A percentile compares a stretch with the other conserved stretches of the same genome.
Evolutionary conservation across 2,329 filamentous ascomycete genomes (phyloP).

Genomic region (Phyllosticta paracitricarpa): DNA sequence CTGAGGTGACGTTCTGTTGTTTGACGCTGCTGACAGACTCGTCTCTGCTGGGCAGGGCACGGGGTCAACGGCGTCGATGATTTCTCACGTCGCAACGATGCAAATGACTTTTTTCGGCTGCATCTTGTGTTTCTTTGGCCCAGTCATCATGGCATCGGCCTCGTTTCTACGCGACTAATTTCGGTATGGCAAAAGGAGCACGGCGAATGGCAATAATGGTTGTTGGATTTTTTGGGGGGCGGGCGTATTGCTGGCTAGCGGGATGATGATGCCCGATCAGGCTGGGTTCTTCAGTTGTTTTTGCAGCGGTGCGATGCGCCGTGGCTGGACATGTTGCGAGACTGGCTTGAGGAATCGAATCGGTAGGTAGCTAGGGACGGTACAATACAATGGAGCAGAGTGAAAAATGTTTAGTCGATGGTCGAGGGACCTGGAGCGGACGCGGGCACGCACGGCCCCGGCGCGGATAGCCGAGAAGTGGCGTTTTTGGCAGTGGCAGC

Average conservation of each 20-base stretch:
- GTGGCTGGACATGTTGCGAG: not conserved
- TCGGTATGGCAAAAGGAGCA: not conserved
- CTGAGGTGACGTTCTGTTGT: not conserved
- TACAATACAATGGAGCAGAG: not conserved
- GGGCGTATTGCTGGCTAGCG: not conserved
- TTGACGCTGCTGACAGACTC: not conserved
- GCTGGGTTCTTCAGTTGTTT: not conserved
- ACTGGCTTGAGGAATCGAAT: not conserved
- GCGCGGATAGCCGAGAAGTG: not conserved
- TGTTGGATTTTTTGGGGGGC: not conserved
- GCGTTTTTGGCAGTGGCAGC: not conserved
- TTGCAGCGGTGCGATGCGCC: not conserved
- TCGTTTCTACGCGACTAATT: not conserved
- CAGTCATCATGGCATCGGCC: not conserved
- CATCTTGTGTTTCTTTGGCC: not conserved
- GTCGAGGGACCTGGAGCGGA: not conserved
- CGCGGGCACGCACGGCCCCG: slow-evolving; percentile 1
- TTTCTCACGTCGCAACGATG: not conserved
- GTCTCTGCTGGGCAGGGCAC: not conserved
- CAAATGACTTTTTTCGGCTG: not conserved
- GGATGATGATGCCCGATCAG: not conserved
- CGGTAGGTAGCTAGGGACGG: not conserved
- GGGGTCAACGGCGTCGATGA: not conserved
- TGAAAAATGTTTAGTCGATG: not conserved
- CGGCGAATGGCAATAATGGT: not conserved